Conservation (phyloP, 495 filamentous ascomycete genomes). For the Rostrohypoxylon terebratum region DNA sequence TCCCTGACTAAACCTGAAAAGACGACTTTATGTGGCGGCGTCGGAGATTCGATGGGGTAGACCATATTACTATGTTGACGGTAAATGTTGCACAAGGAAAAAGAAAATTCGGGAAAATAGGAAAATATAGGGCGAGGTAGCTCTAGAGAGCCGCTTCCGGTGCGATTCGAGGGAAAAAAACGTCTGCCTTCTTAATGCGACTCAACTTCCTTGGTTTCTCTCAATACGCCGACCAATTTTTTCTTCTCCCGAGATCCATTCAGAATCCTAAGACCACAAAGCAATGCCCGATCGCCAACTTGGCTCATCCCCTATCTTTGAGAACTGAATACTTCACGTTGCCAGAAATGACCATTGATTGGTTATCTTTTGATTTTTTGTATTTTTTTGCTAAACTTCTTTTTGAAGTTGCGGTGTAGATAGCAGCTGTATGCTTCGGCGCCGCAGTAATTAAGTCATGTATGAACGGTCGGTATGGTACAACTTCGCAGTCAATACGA, state of each 20-base stretch:
- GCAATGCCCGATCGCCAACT: background rate
- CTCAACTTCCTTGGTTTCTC: background rate
- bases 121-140: background rate
- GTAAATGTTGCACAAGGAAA: background rate
- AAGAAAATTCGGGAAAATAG: background rate
- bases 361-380: background rate
- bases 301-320: background rate
- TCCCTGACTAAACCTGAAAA: background rate
- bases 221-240: background rate
- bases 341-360: background rate
- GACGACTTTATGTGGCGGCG: conserved; percentile 19
- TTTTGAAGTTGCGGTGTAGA: conserved; percentile 17
- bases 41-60: conserved; percentile 41
- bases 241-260: too few relatives aligned
- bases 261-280: background rate
- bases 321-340: background rate
- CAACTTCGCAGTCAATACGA: conserved; percentile 27
- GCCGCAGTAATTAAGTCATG: conserved; percentile 20
- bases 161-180: background rate
- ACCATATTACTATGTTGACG: background rate
- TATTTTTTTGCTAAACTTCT: conserved; percentile 1
- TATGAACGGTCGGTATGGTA: conserved; percentile 33
- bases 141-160: background rate
- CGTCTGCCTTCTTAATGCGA: background rate
- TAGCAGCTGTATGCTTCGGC: background rate